These are phyloP conservation scores for Rhipidocladum racemiflorum DNA, from an alignment of 176 grass and related monocot genomes.

Conservation along the genomic window DNA sequence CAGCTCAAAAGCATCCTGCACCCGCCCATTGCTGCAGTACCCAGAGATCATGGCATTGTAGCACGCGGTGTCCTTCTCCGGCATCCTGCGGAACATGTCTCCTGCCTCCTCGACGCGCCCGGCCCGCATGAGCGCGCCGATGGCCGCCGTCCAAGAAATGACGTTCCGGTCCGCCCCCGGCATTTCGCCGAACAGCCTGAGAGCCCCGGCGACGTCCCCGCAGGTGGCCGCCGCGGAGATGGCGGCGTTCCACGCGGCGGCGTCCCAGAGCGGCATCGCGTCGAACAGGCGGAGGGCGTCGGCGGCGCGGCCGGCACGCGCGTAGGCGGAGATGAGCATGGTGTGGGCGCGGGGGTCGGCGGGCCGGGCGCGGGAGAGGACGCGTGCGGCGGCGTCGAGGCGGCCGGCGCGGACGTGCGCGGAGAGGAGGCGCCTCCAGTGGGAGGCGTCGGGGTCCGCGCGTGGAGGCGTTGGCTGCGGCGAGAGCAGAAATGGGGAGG, in stretches of 20 bases:
- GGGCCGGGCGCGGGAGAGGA: conserved; percentile 31
- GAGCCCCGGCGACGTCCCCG: conserved; percentile 31
- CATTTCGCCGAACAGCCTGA: conserved; percentile 50
- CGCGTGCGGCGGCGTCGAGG: conserved; percentile 40
- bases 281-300: conserved; percentile 47
- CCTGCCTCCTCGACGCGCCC: conserved; percentile 24
- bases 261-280: conserved; percentile 40
- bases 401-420: conserved; percentile 14
- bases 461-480: background rate
- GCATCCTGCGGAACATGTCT: conserved; percentile 37
- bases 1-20: background rate
- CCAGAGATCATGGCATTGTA: conserved; percentile 37
- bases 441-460: background rate
- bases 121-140: conserved; percentile 41
- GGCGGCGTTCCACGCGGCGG: conserved; percentile 47
- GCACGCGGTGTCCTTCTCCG: conserved; percentile 17
- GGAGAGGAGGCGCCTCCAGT: conserved; percentile 33
- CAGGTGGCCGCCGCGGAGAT: conserved; percentile 24
- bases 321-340: conserved; percentile 50
- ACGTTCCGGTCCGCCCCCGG: conserved; percentile 36
- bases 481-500: background rate
- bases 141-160: conserved; percentile 52
- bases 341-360: conserved; percentile 38
- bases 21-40: conserved; percentile 12
- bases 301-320: conserved; percentile 6